These are phyloP conservation scores for Misopates orontium DNA, from an alignment of 257 asterid genomes.

Conservation along the genomic window DNA sequence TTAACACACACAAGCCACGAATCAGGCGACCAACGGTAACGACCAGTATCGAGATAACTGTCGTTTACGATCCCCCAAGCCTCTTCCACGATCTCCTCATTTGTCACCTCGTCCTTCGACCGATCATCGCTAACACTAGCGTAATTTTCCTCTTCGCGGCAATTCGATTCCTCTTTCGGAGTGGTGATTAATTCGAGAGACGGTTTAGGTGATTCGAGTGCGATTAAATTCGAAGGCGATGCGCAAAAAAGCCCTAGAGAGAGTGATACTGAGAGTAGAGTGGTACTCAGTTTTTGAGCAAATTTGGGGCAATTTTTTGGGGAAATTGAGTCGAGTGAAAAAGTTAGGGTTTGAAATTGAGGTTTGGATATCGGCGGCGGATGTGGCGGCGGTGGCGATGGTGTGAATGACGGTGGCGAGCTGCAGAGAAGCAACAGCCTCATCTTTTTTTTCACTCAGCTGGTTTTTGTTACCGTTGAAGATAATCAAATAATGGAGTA, in stretches of 20 bases:
- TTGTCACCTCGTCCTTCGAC: conserved; percentile 44
- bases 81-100: conserved; percentile 83
- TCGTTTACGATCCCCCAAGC: conserved; percentile 96
- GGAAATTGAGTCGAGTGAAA: conserved; percentile 9
- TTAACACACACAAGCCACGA: conserved; percentile 61
- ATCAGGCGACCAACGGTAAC: conserved; percentile 76
- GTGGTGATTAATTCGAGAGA: conserved; percentile 21
- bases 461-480: neutral
- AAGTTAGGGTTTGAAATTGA: conserved; percentile 10
- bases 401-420: conserved; percentile 31
- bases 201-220: conserved; percentile 29
- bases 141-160: conserved; percentile 54
- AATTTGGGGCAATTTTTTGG: conserved; percentile 23
- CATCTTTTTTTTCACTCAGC: conserved; percentile 34
- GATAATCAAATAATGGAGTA: neutral
- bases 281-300: conserved; percentile 36
- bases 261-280: conserved; percentile 55
- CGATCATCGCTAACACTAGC: conserved; percentile 24
- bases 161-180: conserved; percentile 40
- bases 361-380: conserved; percentile 13
- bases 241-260: conserved; percentile 60
- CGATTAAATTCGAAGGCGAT: conserved; percentile 42
- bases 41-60: conserved; percentile 64
- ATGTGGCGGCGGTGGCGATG: conserved; percentile 16
- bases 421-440: conserved; percentile 48